Evolutionary conservation across 768 basidiomycete species (phyloP), one percentile per base, ranked within the genome.

Genomic region (Macrolepiota fuliginosa): DNA sequence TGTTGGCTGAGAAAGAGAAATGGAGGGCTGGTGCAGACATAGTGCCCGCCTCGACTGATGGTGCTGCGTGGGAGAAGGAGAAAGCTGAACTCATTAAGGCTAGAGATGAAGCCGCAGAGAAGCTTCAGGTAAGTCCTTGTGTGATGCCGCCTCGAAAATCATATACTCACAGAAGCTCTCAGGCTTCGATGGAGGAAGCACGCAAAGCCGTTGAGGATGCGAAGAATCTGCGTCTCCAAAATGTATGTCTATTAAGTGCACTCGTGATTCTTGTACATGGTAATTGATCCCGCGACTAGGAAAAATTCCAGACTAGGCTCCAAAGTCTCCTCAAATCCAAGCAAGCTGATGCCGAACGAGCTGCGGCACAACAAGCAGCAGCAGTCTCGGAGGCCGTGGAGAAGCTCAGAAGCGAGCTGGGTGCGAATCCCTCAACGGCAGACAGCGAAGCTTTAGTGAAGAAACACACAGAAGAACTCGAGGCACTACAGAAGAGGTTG

Each of bases 401-500:
- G 46, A 84, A 86, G 62, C 73, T 81, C 7, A 83, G 82, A 64
- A 74, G 65, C 47, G 87, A 85, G 64, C 58, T 79, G 37, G 62
- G 67, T 15, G 58, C 57, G 2, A 37, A 62, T n/a, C 42, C 62
- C 9, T 56, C 67, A 27, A 45, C 69, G 13, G 69, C 72, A 17
- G 70, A 64, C 2, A 61, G 76, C n/a, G 71, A 83, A 4, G 84
- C 83, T 37, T 46, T 82, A 45, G 61, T 66, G 32, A 83, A 81
- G 65, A 79, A 79, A 40, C 89, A 90, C 64, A 78, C 80, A 0
- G 83, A 84, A 54, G 89, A 90, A 68, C 68, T 92, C 47, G 76
- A 78, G 27, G 75, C 77, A 0, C 70, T 90, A 32, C 83, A 87
- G 68, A 77, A 79, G 51, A 82, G 78, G 39, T 76, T 90, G 32